Conservation (phyloP, 2,329 filamentous ascomycete genomes). For the Grosmannia huntii region DNA sequence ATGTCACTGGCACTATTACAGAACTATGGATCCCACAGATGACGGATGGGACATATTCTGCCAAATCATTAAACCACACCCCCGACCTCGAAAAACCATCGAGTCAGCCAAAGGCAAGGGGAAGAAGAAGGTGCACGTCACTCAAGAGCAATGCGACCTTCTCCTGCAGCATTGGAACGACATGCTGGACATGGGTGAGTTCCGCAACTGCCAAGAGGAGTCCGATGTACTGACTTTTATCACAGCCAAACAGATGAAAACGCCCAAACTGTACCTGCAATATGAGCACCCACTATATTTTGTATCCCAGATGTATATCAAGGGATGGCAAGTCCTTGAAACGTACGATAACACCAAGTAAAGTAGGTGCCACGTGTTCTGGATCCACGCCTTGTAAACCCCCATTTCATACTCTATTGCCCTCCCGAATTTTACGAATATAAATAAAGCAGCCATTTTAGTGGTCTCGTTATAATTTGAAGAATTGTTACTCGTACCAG, state of each 20-base stretch:
- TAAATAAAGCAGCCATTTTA: background rate
- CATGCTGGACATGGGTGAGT: conserved; percentile 14
- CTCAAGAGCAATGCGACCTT: conserved; percentile 19
- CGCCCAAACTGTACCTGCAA: conserved; percentile 11
- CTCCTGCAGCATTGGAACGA: conserved; percentile 18
- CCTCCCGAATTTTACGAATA: background rate
- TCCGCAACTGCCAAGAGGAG: background rate
- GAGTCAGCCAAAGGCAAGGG: conserved; percentile 16
- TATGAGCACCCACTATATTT: conserved; percentile 31
- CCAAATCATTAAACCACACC: conserved; percentile 5
- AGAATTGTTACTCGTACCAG: background rate
- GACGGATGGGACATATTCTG: conserved; percentile 17
- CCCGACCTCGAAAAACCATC: conserved; percentile 6
- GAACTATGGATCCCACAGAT: conserved; percentile 20
- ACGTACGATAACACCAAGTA: background rate
- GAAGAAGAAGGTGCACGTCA: conserved; percentile 13
- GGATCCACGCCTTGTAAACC: background rate
- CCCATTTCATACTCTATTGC: background rate
- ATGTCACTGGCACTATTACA: conserved; percentile 38
- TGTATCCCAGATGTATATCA: conserved; percentile 32
- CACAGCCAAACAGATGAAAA: conserved; percentile 1
- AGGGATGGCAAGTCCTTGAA: conserved; percentile 20
- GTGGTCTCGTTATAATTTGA: background rate
- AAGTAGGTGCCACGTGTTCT: too few relatives aligned
- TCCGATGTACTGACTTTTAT: background rate